Conservation (phyloP, 768 basidiomycete genomes). For the Tulasnella sp. region DNA sequence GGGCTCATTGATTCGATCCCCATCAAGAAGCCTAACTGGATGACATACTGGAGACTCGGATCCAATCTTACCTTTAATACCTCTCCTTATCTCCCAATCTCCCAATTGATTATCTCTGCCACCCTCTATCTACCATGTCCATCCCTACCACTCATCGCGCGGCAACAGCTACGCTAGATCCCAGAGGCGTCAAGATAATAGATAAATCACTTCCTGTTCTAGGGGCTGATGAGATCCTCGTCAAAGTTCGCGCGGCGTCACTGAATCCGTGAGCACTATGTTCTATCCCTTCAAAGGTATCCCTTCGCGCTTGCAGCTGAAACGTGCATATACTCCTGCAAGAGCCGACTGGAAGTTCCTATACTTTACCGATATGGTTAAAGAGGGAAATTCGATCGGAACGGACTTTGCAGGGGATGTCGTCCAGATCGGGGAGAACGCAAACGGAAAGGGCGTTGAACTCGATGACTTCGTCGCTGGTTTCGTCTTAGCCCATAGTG, state of each 20-base stretch:
- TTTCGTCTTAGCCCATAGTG: constrained; percentile 17
- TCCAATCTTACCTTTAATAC: no score
- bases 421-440: constrained; percentile 18
- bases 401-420: constrained; percentile 22
- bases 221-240: constrained; percentile 6
- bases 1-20: no score
- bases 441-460: constrained; percentile 17
- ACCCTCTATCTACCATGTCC: no score
- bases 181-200: neutral
- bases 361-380: constrained; percentile 8
- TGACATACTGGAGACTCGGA: no score
- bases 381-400: constrained; percentile 19
- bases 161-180: neutral
- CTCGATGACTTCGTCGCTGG: constrained; percentile 21
- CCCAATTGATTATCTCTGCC: no score
- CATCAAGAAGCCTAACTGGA: no score
- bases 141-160: neutral
- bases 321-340: no score
- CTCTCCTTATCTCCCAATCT: no score
- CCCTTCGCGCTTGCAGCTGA: neutral
- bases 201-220: neutral
- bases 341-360: constrained; percentile 5
- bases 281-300: no score
- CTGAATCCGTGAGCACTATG: constrained; percentile 18
- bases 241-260: constrained; percentile 18